Evolutionary conservation across 2,329 filamentous ascomycete species (phyloP).

Genomic region (Cladophialophora chaetospira): DNA sequence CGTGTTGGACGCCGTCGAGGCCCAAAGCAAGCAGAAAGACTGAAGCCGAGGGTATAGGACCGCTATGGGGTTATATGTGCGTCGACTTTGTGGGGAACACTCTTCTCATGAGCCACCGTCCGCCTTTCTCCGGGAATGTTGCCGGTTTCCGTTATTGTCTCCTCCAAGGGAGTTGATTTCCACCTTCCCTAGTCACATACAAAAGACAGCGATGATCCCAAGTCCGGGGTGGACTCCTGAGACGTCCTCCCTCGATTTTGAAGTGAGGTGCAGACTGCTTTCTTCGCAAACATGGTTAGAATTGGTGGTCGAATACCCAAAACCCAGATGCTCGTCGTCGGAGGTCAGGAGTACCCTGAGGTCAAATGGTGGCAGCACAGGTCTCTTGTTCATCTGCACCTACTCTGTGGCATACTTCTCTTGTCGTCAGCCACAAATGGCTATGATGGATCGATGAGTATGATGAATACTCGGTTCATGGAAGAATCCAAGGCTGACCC

Average conservation of each 20-base stretch:
- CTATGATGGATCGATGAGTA: slow-evolving; percentile 25
- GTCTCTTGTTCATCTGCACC: slow-evolving; percentile 41
- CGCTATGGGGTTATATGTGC: no score
- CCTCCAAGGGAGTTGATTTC: no score
- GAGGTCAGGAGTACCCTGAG: slow-evolving; percentile 9
- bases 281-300: slow-evolving; percentile 1
- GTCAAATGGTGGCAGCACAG: slow-evolving; percentile 14
- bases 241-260: no score
- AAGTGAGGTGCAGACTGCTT: neutral
- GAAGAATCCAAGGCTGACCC: slow-evolving; percentile 3
- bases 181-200: no score
- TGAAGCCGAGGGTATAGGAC: neutral
- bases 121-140: no score
- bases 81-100: no score
- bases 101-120: no score
- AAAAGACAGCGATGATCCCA: neutral
- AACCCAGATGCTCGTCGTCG: slow-evolving; percentile 4
- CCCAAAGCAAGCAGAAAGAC: no score
- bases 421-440: slow-evolving; percentile 54
- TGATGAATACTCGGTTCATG: neutral
- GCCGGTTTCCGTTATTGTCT: no score
- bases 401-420: slow-evolving; percentile 56
- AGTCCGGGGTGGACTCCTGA: no score
- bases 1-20: no score
- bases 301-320: neutral